phyloP scores from a whole-genome alignment of 352 stramenopile genomes.

The Pythium volutum region DNA sequence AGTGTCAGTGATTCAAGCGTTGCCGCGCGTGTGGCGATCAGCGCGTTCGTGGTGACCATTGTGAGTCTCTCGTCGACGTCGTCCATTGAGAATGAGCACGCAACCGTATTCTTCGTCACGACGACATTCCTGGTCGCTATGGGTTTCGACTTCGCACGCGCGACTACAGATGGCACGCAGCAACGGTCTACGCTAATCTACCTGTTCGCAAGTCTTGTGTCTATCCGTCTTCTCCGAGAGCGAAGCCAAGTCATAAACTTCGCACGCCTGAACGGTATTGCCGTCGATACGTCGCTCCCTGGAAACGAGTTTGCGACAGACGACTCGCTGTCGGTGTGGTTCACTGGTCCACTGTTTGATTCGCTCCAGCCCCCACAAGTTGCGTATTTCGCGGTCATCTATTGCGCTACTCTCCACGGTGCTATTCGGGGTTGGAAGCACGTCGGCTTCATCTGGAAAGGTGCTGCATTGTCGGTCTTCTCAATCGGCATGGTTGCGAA shows the following conservation, averaged over 20 bases:
- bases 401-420: neutral
- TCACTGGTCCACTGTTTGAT: slow-evolving; percentile 51
- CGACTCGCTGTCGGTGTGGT: slow-evolving; percentile 79
- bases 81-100: slow-evolving; percentile 89
- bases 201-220: slow-evolving; percentile 34
- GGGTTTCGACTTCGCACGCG: slow-evolving; percentile 4
- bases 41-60: slow-evolving; percentile 42
- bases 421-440: neutral
- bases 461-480: slow-evolving; percentile 21
- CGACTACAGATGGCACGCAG: neutral
- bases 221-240: slow-evolving; percentile 59
- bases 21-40: slow-evolving; percentile 2
- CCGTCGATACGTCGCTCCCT: slow-evolving; percentile 35
- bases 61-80: slow-evolving; percentile 73
- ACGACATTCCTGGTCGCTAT: slow-evolving; percentile 44
- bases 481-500: slow-evolving; percentile 27
- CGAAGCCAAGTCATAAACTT: slow-evolving; percentile 91
- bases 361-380: slow-evolving; percentile 23
- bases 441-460: neutral
- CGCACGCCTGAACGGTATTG: slow-evolving; percentile 60
- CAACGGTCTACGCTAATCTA: slow-evolving; percentile 11
- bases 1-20: neutral
- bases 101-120: slow-evolving; percentile 72
- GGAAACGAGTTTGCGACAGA: slow-evolving; percentile 77
- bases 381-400: slow-evolving; percentile 39